Percentiles rank a stretch among this genome's conserved stretches.
These are phyloP conservation scores for Stachybotrys chlorohalonatus DNA, from an alignment of 2,329 filamentous ascomycete species.

Conservation along the genomic window DNA sequence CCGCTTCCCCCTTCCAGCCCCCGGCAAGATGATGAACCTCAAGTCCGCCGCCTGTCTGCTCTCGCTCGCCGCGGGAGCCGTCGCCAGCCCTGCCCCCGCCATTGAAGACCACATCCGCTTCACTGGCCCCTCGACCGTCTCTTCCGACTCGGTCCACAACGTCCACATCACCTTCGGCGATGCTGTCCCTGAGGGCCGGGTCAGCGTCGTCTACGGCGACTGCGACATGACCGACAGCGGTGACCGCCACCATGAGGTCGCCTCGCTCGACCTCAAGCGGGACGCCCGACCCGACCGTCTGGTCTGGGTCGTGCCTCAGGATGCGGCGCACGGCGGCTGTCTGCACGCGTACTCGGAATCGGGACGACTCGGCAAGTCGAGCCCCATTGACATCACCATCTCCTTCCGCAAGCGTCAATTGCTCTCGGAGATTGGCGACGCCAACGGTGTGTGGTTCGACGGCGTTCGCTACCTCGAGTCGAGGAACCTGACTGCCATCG, in stretches of 20 bases:
- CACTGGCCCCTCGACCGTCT: background rate
- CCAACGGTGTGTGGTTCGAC: constrained; percentile 11
- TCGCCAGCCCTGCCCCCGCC: constrained; percentile 1
- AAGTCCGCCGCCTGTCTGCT: constrained; percentile 1
- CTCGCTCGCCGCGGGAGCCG: constrained; percentile 1
- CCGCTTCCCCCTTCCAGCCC: background rate
- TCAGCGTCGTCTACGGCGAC: constrained; percentile 10
- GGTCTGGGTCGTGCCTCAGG: constrained; percentile 11
- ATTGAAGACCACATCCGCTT: background rate
- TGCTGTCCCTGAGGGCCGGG: constrained; percentile 5
- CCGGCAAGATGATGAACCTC: background rate
- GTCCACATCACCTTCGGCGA: constrained; percentile 11
- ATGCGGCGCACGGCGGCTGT: constrained; percentile 1
- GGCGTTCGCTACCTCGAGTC: constrained; percentile 13
- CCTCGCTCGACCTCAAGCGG: constrained; percentile 2
- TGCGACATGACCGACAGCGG: constrained; percentile 5
- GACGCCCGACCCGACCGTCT: constrained; percentile 9
- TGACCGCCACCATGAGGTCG: constrained; percentile 8
- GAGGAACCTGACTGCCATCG: constrained; percentile 11
- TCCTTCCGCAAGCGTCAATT: background rate
- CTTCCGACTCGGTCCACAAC: constrained; percentile 4
- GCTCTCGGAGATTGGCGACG: background rate
- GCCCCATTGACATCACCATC: background rate
- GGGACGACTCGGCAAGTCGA: background rate
- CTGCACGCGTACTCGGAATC: background rate